Evolutionary conservation across 345 rosid species (phyloP).

Genomic region (Pistacia integerrima): DNA sequence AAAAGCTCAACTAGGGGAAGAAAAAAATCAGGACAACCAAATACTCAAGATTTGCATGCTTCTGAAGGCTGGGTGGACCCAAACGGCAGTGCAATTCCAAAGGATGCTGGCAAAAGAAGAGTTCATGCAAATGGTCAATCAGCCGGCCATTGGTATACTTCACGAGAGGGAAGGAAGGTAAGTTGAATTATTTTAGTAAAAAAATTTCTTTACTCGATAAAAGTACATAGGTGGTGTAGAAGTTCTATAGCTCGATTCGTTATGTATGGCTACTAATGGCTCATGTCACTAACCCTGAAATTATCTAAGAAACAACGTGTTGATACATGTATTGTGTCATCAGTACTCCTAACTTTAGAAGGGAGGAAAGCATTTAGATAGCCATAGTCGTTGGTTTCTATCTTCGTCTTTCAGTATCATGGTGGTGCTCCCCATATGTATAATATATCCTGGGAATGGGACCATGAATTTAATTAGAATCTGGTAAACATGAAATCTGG

Average conservation of each 20-base stretch:
- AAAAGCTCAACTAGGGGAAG: slow-evolving; percentile 43
- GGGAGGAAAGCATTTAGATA: neutral
- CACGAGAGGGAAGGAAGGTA: slow-evolving; percentile 83
- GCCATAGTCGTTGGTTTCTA: neutral
- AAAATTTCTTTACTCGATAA: no score
- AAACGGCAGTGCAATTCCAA: slow-evolving; percentile 50
- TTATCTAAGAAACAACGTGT: no score
- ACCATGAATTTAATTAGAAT: neutral
- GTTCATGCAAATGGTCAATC: slow-evolving; percentile 62
- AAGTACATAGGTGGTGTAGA: neutral
- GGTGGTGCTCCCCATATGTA: neutral
- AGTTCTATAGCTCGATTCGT: neutral
- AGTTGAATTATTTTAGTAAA: slow-evolving; percentile 4
- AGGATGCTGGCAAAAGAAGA: slow-evolving; percentile 81
- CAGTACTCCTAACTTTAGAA: neutral
- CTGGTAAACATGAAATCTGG: no score
- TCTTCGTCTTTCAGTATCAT: neutral
- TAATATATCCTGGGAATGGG: neutral
- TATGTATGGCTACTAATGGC: neutral
- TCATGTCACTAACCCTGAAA: neutral
- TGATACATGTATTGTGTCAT: neutral
- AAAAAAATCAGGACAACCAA: slow-evolving; percentile 44
- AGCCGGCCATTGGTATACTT: slow-evolving; percentile 82
- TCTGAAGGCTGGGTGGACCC: slow-evolving; percentile 68
- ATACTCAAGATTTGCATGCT: slow-evolving; percentile 25